Conservation (phyloP, 495 filamentous ascomycete genomes). For the Penicillium waksmanii region DNA sequence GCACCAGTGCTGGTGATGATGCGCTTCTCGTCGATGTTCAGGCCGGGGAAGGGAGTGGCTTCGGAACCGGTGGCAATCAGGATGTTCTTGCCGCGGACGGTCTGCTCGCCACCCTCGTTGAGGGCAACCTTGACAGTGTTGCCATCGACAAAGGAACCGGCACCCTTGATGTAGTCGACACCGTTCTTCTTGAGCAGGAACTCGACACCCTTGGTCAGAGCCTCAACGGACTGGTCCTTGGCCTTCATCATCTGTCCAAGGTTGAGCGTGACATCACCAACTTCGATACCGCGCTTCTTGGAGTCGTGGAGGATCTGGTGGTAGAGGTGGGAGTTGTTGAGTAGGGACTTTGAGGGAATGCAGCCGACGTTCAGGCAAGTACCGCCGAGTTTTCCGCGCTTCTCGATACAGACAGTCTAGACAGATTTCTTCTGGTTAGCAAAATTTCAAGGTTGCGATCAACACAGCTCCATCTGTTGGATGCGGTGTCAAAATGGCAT, state of each 20-base stretch:
- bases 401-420: conserved; percentile 97
- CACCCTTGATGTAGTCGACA: conserved; percentile 94
- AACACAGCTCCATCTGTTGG: background rate
- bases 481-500: background rate
- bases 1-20: conserved; percentile 96
- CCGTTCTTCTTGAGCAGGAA: conserved; percentile 99
- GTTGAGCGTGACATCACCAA: conserved; percentile 96
- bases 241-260: conserved; percentile 95
- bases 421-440: conserved; percentile 19
- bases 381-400: conserved; percentile 91
- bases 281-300: conserved; percentile 95
- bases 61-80: conserved; percentile 95
- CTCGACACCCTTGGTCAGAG: conserved; percentile 95
- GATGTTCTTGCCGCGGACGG: conserved; percentile 89
- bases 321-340: conserved; percentile 99
- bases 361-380: conserved; percentile 99
- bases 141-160: conserved; percentile 82
- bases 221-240: conserved; percentile 86
- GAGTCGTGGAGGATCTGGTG: conserved; percentile 97
- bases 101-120: conserved; percentile 86
- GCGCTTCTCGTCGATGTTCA: conserved; percentile 95
- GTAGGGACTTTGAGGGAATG: conserved; percentile 98
- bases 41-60: conserved; percentile 92
- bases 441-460: conserved; percentile 5
- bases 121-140: conserved; percentile 91